Evolutionary conservation across 345 rosid species (phyloP), one percentile per base, ranked within the genome.

Genomic region (Viola odorata): DNA sequence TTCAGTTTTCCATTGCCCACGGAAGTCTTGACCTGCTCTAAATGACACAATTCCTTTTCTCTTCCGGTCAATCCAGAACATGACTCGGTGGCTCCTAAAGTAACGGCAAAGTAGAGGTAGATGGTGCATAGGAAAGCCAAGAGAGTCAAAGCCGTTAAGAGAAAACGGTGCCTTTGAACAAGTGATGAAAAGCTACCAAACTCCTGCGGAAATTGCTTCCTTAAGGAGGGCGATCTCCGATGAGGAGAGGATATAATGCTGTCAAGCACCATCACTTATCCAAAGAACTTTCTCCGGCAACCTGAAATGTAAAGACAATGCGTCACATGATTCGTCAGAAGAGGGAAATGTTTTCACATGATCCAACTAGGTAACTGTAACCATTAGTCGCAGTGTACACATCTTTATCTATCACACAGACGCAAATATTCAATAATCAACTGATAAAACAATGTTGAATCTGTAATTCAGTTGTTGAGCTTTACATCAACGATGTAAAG

Each of bases 71-170:
- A 78, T 36, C 91, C 91, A 16, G 85, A 72, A 75, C 99, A 94
- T 10, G 91, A 70, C 32, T 68, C 83, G 6, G 70, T 48, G 9
- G 76, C 76, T 4, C 96, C 96, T 65, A 94, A 57, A 42, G 99
- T 94, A 61, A 94, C 72, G 0, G 99, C 97, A 64, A 94, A 94
- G 74, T 94, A 94, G 9, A 94, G 85, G 73, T 94, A 94, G 68
- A 94, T 44, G 8, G 97, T 82, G 77, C 99, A 94, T 60, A 90
- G 84, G 57, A 90, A 86, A 3, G 76, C 77, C 80, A 94, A 77
- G 48, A 94, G 92, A 60, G 55, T 74, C 63, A 94, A 71, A 11
- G 97, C 95, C 1, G 92, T 86, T 78, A 90, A 72, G 47, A 94
- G 96, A 76, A 83, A 94, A 3, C 92, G 88, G 73, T 94, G 99